Percentiles rank a stretch among this genome's conserved stretches.
These are phyloP conservation scores for Brassica incana DNA, from an alignment of 345 rosid species.

Conservation along the genomic window DNA sequence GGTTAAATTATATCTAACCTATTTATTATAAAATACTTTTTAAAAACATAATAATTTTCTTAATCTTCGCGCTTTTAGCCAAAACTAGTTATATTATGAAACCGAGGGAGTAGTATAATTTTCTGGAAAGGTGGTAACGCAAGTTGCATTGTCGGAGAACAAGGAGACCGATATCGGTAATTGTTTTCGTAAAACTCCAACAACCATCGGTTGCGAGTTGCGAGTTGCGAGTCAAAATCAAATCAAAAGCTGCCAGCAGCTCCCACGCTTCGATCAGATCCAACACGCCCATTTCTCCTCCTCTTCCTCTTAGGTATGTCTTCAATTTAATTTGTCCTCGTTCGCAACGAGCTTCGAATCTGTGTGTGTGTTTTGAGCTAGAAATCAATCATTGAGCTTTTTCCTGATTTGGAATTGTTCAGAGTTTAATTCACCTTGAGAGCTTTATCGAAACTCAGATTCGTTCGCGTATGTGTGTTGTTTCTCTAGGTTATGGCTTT, in stretches of 20 bases:
- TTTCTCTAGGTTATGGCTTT: no score
- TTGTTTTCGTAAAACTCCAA: constrained; percentile 25
- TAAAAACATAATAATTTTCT: no score
- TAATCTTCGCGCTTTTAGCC: no score
- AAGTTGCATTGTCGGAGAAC: constrained; percentile 24
- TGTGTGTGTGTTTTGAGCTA: no score
- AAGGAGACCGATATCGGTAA: constrained; percentile 10
- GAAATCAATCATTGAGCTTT: no score
- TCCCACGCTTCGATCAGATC: constrained; percentile 30
- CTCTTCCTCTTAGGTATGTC: background rate
- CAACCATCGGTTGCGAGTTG: constrained; percentile 11
- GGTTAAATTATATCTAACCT: no score
- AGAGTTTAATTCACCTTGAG: background rate
- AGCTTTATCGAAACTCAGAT: constrained; percentile 18
- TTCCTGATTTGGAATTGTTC: background rate
- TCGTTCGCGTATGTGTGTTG: background rate
- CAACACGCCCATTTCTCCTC: background rate
- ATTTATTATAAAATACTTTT: no score
- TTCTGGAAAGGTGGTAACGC: constrained; percentile 25
- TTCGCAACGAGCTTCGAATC: no score
- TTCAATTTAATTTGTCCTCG: no score
- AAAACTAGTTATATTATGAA: no score
- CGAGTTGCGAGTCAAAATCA: constrained; percentile 1
- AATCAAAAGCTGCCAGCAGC: background rate
- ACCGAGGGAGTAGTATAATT: no score